Percentiles rank a stretch among this genome's conserved stretches.
phyloP scores from a whole-genome alignment of 139 green algal genomes.

The Micromonas commoda region DNA sequence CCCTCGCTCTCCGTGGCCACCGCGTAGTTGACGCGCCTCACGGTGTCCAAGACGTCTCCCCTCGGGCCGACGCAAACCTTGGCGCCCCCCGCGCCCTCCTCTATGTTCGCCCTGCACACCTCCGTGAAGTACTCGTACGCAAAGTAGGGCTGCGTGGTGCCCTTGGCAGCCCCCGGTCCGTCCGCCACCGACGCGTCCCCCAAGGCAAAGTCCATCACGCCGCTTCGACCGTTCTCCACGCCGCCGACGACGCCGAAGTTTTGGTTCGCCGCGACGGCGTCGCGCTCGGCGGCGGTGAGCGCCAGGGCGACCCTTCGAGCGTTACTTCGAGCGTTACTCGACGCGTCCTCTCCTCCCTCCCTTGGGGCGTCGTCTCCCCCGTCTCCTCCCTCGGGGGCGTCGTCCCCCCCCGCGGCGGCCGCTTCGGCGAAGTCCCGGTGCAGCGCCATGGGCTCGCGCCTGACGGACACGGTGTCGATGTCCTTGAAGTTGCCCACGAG shows the following conservation, averaged over 20 bases:
- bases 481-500: conserved; percentile 7
- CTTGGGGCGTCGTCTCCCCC: background rate
- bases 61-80: conserved; percentile 8
- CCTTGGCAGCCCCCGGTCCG: background rate
- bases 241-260: conserved; percentile 4
- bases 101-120: conserved; percentile 1
- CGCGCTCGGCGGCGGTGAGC: conserved; percentile 1
- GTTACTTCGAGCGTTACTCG: too few relatives aligned
- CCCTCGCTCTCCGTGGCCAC: background rate
- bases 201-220: background rate
- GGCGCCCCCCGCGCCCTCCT: background rate
- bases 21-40: background rate
- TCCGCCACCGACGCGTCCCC: background rate
- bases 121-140: conserved; percentile 1
- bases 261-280: background rate
- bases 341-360: too few relatives aligned
- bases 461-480: conserved; percentile 12
- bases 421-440: background rate
- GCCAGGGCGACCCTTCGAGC: background rate
- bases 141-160: background rate
- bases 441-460: background rate
- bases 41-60: background rate
- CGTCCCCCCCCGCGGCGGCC: too few relatives aligned
- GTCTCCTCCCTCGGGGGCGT: background rate
- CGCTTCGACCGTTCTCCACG: background rate